Conservation (phyloP, 1,139 yeast genomes). For the Hansenula lynferdii region DNA sequence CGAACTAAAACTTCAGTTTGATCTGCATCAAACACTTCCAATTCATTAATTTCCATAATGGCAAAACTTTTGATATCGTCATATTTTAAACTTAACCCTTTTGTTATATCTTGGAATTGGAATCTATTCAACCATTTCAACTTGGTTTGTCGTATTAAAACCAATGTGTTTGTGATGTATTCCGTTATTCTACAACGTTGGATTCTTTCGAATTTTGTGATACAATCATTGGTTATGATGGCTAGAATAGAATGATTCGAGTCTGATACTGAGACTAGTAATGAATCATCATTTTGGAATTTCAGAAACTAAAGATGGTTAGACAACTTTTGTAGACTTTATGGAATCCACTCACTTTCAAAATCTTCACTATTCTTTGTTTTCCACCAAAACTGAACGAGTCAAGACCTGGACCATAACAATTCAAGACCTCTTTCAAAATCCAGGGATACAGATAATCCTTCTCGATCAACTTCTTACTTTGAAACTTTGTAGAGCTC, state of each 20-base stretch:
- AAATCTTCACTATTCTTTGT: background rate
- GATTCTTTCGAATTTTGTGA: slow-evolving; percentile 8
- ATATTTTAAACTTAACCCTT: slow-evolving; percentile 2
- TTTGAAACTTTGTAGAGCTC: background rate
- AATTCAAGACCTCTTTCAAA: background rate
- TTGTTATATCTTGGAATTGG: slow-evolving; percentile 1
- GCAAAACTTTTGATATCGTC: slow-evolving; percentile 3
- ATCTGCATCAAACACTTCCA: slow-evolving; percentile 11
- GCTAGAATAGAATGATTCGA: slow-evolving; percentile 11
- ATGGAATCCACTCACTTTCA: background rate
- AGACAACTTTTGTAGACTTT: no score
- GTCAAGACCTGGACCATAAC: background rate
- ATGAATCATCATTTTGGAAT: background rate
- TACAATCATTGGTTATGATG: slow-evolving; percentile 6
- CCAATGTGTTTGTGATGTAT: slow-evolving; percentile 6
- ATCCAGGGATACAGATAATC: slow-evolving; percentile 1
- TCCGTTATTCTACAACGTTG: slow-evolving; percentile 14
- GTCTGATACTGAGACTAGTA: slow-evolving; percentile 9
- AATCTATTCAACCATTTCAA: slow-evolving; percentile 8
- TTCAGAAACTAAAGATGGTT: background rate
- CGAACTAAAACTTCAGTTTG: slow-evolving; percentile 3
- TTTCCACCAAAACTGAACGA: background rate
- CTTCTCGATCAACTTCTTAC: background rate
- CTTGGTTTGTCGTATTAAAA: slow-evolving; percentile 6
- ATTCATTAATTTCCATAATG: slow-evolving; percentile 6